A percentile compares a stretch with the other conserved stretches of the same genome.
phyloP scores from a whole-genome alignment of 306 rosid genomes.

The Oxytropis ochrocephala region DNA sequence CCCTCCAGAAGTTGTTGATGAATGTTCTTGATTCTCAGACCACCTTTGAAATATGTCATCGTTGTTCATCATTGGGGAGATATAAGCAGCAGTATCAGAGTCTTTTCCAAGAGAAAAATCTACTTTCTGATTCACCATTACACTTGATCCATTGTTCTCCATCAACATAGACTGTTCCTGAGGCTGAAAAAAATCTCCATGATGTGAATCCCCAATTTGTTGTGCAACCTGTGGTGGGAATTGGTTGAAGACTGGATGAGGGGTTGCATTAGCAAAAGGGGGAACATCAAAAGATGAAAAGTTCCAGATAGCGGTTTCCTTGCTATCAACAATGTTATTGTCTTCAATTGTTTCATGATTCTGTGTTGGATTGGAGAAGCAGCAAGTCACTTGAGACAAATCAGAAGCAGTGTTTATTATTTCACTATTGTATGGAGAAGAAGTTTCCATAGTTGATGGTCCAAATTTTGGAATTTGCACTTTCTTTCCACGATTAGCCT shows the following conservation, averaged over 20 bases:
- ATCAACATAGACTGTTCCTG: constrained; percentile 38
- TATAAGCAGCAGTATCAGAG: constrained; percentile 26
- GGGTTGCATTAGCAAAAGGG: background rate
- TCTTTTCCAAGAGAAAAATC: constrained; percentile 23
- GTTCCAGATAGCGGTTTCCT: background rate
- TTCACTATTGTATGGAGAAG: constrained; percentile 32
- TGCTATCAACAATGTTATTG: constrained; percentile 14
- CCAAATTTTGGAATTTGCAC: constrained; percentile 26
- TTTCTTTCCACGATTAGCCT: constrained; percentile 35
- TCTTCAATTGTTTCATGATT: constrained; percentile 22
- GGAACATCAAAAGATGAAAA: background rate
- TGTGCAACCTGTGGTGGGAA: background rate
- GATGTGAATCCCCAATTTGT: background rate
- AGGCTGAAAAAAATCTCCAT: constrained; percentile 1
- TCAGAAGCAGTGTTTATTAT: constrained; percentile 19
- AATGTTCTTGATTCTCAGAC: constrained; percentile 28
- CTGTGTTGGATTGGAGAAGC: constrained; percentile 53
- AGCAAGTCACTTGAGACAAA: constrained; percentile 52
- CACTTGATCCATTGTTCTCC: constrained; percentile 27
- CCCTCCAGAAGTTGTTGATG: constrained; percentile 34
- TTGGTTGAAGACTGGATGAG: background rate
- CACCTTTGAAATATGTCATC: constrained; percentile 23
- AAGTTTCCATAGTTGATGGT: constrained; percentile 37
- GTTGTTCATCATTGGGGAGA: constrained; percentile 26
- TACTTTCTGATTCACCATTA: background rate